phyloP scores from a whole-genome alignment of 129 eudicot genomes.

The Flaveria trinervia region DNA sequence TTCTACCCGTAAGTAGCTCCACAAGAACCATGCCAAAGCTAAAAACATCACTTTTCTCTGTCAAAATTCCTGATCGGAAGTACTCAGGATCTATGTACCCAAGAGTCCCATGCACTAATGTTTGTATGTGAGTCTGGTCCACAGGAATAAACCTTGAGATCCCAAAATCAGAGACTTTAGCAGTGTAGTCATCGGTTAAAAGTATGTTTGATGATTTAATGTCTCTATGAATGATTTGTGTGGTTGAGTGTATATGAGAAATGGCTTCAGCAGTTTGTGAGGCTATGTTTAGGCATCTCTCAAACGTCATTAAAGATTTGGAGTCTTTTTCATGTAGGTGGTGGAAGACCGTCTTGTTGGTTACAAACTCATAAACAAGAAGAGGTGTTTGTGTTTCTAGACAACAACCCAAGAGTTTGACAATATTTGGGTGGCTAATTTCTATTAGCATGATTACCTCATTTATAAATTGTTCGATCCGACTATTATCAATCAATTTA shows the following conservation, averaged over 20 bases:
- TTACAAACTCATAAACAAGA: constrained; percentile 31
- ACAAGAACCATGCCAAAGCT: constrained; percentile 42
- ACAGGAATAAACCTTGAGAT: constrained; percentile 33
- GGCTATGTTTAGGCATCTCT: constrained; percentile 32
- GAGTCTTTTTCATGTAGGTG: constrained; percentile 30
- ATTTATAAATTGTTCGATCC: constrained; percentile 33
- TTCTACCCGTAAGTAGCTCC: constrained; percentile 29
- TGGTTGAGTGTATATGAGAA: constrained; percentile 21
- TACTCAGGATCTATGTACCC: constrained; percentile 41
- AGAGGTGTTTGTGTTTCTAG: constrained; percentile 30
- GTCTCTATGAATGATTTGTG: constrained; percentile 39
- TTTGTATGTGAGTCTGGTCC: constrained; percentile 31
- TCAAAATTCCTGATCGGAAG: constrained; percentile 35
- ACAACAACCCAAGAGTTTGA: constrained; percentile 35
- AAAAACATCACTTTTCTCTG: constrained; percentile 33
- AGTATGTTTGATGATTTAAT: constrained; percentile 32
- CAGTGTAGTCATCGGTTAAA: constrained; percentile 20
- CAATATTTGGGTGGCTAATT: constrained; percentile 34
- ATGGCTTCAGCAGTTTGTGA: constrained; percentile 26
- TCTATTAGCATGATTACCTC: constrained; percentile 26
- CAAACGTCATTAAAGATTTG: constrained; percentile 7
- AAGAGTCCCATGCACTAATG: constrained; percentile 34
- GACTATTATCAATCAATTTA: constrained; percentile 19
- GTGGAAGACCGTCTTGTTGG: constrained; percentile 26
- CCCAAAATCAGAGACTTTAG: constrained; percentile 35